Evolutionary conservation across 331 rosid species (phyloP).

Genomic region (Erythrophleum ivorense): DNA sequence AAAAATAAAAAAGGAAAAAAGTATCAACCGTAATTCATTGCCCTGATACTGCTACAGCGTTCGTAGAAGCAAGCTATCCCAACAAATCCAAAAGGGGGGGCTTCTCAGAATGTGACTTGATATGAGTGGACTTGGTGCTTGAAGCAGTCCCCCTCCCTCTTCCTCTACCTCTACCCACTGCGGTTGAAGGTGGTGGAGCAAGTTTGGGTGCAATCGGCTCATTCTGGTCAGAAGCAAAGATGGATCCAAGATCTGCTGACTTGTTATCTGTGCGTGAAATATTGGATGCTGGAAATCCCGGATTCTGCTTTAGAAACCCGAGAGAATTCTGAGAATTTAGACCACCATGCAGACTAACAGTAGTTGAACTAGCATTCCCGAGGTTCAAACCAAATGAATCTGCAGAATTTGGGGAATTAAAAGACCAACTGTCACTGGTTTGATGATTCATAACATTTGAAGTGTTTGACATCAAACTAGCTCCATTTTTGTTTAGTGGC

Average conservation of each 20-base stretch:
- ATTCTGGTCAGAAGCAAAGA: slow-evolving; percentile 79
- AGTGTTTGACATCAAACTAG: slow-evolving; percentile 54
- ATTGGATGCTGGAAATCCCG: slow-evolving; percentile 53
- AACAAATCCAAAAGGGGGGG: slow-evolving; percentile 90
- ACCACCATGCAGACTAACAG: slow-evolving; percentile 53
- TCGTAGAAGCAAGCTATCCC: slow-evolving; percentile 47
- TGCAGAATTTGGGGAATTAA: slow-evolving; percentile 52
- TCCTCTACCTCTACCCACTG: slow-evolving; percentile 92
- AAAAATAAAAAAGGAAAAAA: slow-evolving; percentile 28
- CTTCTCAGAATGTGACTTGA: slow-evolving; percentile 64
- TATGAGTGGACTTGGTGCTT: slow-evolving; percentile 56
- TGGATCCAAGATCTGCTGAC: slow-evolving; percentile 76
- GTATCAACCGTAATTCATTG: slow-evolving; percentile 35
- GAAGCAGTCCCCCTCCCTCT: slow-evolving; percentile 90
- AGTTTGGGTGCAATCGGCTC: slow-evolving; percentile 73
- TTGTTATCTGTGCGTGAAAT: slow-evolving; percentile 50
- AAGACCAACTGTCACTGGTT: slow-evolving; percentile 60
- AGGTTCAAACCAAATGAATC: slow-evolving; percentile 53
- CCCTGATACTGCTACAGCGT: slow-evolving; percentile 19
- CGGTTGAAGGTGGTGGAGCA: slow-evolving; percentile 89
- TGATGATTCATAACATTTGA: slow-evolving; percentile 63
- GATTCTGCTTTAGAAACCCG: slow-evolving; percentile 66
- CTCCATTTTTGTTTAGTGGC: slow-evolving; percentile 51
- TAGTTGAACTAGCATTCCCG: slow-evolving; percentile 49
- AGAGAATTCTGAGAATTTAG: slow-evolving; percentile 57